phyloP scores from a whole-genome alignment of 2,329 filamentous ascomycete genomes.

The Pseudogymnoascus sp. region DNA sequence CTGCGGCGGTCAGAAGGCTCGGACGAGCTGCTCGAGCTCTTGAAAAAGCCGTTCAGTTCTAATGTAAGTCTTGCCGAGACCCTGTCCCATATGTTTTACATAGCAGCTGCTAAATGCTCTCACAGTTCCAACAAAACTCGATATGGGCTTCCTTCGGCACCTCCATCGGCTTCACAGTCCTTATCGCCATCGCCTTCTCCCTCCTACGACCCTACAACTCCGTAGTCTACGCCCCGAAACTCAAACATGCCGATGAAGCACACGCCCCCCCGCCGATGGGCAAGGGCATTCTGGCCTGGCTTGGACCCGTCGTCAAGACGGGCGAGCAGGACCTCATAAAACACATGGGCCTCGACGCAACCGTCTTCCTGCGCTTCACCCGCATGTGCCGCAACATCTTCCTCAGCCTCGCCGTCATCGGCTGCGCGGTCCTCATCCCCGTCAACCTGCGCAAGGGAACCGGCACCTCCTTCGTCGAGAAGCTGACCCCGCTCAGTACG shows the following conservation, averaged over 20 bases:
- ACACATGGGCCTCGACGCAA: slow-evolving; percentile 85
- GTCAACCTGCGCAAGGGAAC: slow-evolving; percentile 56
- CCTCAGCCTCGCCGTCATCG: slow-evolving; percentile 59
- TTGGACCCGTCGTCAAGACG: slow-evolving; percentile 67
- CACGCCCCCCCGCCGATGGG: slow-evolving; percentile 81
- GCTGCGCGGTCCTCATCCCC: slow-evolving; percentile 71
- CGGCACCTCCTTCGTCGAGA: slow-evolving; percentile 34
- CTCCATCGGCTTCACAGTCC: slow-evolving; percentile 65
- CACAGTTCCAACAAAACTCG: slow-evolving; percentile 40
- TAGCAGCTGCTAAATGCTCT: slow-evolving; percentile 12
- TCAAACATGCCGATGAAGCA: slow-evolving; percentile 85
- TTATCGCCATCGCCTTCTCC: slow-evolving; percentile 75
- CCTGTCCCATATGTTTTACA: not conserved
- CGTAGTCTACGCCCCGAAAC: slow-evolving; percentile 86
- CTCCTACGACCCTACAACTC: slow-evolving; percentile 84
- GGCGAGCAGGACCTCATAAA: slow-evolving; percentile 69
- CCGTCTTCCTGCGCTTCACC: slow-evolving; percentile 79
- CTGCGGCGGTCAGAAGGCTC: slow-evolving; percentile 7
- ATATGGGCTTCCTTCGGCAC: slow-evolving; percentile 73
- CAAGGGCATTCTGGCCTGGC: slow-evolving; percentile 82
- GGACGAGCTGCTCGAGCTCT: slow-evolving; percentile 23
- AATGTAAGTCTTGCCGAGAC: slow-evolving; percentile 14
- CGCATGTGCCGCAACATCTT: slow-evolving; percentile 94
- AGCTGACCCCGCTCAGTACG: slow-evolving; percentile 52
- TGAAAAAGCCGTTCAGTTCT: slow-evolving; percentile 24